Evolutionary conservation across 164 flowering plant genomes (phyloP), one percentile per base, ranked within the genome.

Genomic region (Aristolochia contorta): DNA sequence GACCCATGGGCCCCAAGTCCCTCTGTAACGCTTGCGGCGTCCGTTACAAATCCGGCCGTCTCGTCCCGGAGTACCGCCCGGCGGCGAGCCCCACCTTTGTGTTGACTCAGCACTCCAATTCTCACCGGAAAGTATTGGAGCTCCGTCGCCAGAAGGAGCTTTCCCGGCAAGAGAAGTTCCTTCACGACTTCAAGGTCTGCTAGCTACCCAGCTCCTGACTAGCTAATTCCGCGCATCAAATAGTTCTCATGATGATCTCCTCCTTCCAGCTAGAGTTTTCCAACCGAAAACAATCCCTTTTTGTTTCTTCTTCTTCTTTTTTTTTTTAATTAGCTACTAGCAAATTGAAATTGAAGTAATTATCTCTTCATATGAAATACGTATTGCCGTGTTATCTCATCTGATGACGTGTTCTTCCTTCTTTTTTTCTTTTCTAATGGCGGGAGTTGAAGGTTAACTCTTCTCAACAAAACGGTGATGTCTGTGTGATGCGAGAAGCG

Each of bases 81-180:
- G 85, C 84, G n/a, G 80, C 85, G 19, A 83, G 88, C 56, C 88
- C 88, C 30, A 83, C 85, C 0, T 83, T 83, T 60, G 79, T 78
- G 69, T 57, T 78, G 63, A 74, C 78, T 14, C 83, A 80, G 78
- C 88, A 80, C 68, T 80, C 85, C 27, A 80, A 83, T 68, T 83
- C 85, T 12, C 88, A 80, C 70, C 71, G 88, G 55, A 83, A 81
- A 47, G 88, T 83, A 18, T 54, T 83, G 81, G 88, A 83, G 81
- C 82, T 81, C 57, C 75, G 87, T 24, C 67, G 82, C 21, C 82
- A 78, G 75, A 81, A 81, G 70, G 82, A 84, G 64, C 12, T 64
- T 19, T 37, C 65, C 62, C 55, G 63, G 41, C 71, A 67, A 23
- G 73, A 51, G 55, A 68, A 25, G 65, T 67, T 21, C 58, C 20